phyloP scores from a whole-genome alignment of 768 basidiomycete species.

The Daedaleopsis nitida region DNA sequence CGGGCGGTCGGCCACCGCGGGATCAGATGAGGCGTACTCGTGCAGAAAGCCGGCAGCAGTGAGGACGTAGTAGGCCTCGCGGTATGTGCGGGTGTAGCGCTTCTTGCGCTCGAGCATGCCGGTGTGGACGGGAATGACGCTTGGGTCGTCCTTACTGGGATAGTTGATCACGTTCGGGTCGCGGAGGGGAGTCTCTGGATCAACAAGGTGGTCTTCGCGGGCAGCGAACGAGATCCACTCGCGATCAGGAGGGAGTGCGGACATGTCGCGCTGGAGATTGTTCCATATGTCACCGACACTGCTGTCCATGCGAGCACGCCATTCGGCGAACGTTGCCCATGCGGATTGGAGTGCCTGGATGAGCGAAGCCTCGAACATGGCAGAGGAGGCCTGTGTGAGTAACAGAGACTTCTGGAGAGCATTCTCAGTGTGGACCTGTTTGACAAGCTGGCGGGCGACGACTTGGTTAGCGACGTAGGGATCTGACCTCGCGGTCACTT shows the following conservation, averaged over 20 bases:
- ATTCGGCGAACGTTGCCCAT: conserved; percentile 96
- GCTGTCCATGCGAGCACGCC: conserved; percentile 78
- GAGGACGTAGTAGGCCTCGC: conserved; percentile 88
- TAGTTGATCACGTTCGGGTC: conserved; percentile 78
- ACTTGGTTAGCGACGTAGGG: conserved; percentile 78
- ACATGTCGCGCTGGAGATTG: conserved; percentile 71
- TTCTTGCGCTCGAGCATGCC: conserved; percentile 95
- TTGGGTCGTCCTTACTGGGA: conserved; percentile 89
- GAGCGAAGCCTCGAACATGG: conserved; percentile 96
- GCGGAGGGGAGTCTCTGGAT: conserved; percentile 93
- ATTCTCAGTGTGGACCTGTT: conserved; percentile 97
- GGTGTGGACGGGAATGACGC: conserved; percentile 81
- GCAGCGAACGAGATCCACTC: conserved; percentile 98
- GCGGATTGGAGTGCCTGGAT: conserved; percentile 94
- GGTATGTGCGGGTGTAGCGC: conserved; percentile 84
- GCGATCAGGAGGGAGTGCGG: conserved; percentile 76
- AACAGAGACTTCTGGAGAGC: conserved; percentile 96
- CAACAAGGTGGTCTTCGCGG: conserved; percentile 90
- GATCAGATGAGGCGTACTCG: conserved; percentile 83
- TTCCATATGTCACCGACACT: conserved; percentile 78
- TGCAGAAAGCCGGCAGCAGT: conserved; percentile 97
- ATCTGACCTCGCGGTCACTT: conserved; percentile 75
- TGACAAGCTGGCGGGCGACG: conserved; percentile 79
- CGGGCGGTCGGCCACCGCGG: conserved; percentile 58
- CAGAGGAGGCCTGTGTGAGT: conserved; percentile 97